Evolutionary conservation across 2,329 filamentous ascomycete species (phyloP).

Genomic region (Penicillium sp.): DNA sequence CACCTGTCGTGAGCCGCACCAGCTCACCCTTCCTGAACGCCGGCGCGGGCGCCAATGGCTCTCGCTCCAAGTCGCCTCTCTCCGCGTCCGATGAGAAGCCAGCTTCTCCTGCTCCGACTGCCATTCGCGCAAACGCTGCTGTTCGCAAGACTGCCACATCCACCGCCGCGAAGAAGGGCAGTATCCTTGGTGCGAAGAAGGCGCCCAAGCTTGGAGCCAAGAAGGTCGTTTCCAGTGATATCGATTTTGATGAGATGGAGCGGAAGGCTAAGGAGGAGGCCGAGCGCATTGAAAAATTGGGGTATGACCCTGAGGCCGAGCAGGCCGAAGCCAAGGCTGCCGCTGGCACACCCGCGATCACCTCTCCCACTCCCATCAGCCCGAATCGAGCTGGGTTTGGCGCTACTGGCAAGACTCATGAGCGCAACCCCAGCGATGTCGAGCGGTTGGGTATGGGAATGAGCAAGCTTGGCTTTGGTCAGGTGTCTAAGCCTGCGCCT

Average conservation of each 20-base stretch:
- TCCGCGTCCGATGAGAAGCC: conserved; percentile 58
- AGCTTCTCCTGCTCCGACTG: conserved; percentile 57
- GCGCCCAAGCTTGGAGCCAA: conserved; percentile 83
- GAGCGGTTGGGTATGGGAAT: conserved; percentile 91
- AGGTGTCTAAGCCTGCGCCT: conserved; percentile 62
- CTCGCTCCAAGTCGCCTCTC: conserved; percentile 83
- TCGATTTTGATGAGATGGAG: conserved; percentile 97
- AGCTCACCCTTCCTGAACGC: conserved; percentile 88
- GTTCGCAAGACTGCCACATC: conserved; percentile 71
- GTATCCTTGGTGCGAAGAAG: conserved; percentile 85
- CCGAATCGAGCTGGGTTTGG: conserved; percentile 65
- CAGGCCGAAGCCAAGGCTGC: conserved; percentile 48
- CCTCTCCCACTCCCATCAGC: conserved; percentile 75
- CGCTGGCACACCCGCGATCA: conserved; percentile 62
- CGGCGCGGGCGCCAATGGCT: conserved; percentile 65
- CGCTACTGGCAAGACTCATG: conserved; percentile 53
- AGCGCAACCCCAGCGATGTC: conserved; percentile 70
- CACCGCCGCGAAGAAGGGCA: conserved; percentile 73
- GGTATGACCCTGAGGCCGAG: conserved; percentile 92
- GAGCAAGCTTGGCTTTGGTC: conserved; percentile 81
- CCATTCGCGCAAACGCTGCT: conserved; percentile 75
- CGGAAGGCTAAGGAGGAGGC: conserved; percentile 97
- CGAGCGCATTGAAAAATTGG: conserved; percentile 90
- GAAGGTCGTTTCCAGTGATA: conserved; percentile 73
- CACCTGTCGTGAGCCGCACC: conserved; percentile 76